Base-by-base conservation (phyloP, 2,329 filamentous ascomycete species). In the Cladosporium austrohemisphaericum region DNA sequence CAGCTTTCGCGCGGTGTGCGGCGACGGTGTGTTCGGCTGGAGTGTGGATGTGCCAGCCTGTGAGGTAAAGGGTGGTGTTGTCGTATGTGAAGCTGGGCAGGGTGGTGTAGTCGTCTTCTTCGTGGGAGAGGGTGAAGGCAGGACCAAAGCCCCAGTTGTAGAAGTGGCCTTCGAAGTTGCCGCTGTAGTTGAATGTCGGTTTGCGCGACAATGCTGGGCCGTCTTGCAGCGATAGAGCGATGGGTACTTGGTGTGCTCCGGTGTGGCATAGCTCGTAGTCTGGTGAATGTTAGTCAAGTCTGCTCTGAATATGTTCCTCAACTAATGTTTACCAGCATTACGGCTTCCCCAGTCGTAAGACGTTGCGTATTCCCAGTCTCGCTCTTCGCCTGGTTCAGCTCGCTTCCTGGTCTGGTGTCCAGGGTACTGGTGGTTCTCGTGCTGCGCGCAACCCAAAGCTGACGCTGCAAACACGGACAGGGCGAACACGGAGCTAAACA, bases 81-180 rank as follows among this genome's bases (percentile, higher is more conserved):
- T 76, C 71, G 58, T 70, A 76, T 1, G 62, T 67, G 50, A 77
- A 61, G 36, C 65, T 65, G 2, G 74, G 72, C 22, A 70, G 63
- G 1, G 53, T 57, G 4, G 66, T 69, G 53, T 69, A 70, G 23
- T 67, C 57, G 19, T 55, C 65, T 25, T 66, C 64, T 10, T 41
- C 43, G 50, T 70, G 64, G 10, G 63, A 53, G 32, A 74, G 54
- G 4, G 65, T 70, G 53, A 74, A 76, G 1, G 71, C 68, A 0
- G 72, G 70, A 4, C 75, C 75, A 50, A 75, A 76, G 16, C 71
- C 70, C 71, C 73, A 76, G 56, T 78, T 77, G 64, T 65, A 69
- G 50, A 75, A 67, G 40, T 66, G 65, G 1, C 75, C 75, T 2
- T 56, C 41, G 4, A 67, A 57, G 11, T 61, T 52, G 47, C 57